Evolutionary conservation across 805 yeast genomes (phyloP).

Genomic region (Cyberlindnera japonica): DNA sequence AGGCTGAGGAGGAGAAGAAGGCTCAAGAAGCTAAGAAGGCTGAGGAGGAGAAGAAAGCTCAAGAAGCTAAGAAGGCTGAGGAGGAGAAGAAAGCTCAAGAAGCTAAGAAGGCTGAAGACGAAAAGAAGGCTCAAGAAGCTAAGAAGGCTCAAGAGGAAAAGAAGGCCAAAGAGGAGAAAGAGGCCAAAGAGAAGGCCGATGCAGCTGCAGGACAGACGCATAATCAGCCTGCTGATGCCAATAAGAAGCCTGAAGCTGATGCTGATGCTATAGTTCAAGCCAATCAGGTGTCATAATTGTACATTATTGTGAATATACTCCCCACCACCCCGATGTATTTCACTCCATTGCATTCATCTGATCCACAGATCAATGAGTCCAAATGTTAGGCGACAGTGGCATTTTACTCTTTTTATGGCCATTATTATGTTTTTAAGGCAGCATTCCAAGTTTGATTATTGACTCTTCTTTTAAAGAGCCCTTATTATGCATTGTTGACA

Average conservation of each 20-base stretch:
- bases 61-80: not conserved
- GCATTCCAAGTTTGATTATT: no score
- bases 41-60: conserved; percentile 3
- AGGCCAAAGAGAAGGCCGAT: conserved; percentile 1
- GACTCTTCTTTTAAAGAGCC: no score
- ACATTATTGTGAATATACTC: no score
- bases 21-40: not conserved
- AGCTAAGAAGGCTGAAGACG: conserved; percentile 5
- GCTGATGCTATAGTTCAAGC: not conserved
- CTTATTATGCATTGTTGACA: no score
- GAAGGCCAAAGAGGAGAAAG: not conserved
- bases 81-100: conserved; percentile 5
- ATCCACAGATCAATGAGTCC: no score
- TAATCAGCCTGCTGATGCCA: not conserved
- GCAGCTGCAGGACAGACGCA: not conserved
- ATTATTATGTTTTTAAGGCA: no score
- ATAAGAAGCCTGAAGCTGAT: not conserved
- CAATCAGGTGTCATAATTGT: no score
- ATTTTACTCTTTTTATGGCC: no score
- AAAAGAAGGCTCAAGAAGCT: conserved; percentile 4
- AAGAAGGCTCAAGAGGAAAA: conserved; percentile 1
- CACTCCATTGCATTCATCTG: no score
- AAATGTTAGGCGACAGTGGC: no score
- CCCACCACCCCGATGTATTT: no score
- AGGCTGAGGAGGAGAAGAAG: conserved; percentile 2